phyloP scores from a whole-genome alignment of 768 basidiomycete species.

The Rhizopogon roseolus region DNA sequence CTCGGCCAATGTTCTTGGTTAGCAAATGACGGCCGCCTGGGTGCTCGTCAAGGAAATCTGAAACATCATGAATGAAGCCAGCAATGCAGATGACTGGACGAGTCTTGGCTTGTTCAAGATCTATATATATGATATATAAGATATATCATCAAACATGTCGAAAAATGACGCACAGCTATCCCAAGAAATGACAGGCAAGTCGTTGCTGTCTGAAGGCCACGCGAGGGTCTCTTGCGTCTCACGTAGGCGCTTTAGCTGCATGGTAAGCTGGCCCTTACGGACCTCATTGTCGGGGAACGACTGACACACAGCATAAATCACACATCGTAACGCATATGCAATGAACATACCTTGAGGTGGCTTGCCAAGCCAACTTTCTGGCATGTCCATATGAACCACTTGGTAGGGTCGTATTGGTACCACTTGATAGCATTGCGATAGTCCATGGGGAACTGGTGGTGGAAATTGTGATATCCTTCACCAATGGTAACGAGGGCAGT shows the following conservation, averaged over 20 bases:
- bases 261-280: slow-evolving; percentile 86
- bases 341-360: slow-evolving; percentile 45
- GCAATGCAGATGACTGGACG: slow-evolving; percentile 83
- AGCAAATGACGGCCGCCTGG: slow-evolving; percentile 87
- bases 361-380: slow-evolving; percentile 44
- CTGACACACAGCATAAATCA: slow-evolving; percentile 11
- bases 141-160: not conserved
- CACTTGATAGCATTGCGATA: slow-evolving; percentile 93
- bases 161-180: slow-evolving; percentile 61
- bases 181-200: slow-evolving; percentile 82
- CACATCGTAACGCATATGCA: not conserved
- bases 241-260: slow-evolving; percentile 87
- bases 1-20: slow-evolving; percentile 81
- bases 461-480: slow-evolving; percentile 98
- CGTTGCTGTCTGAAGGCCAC: slow-evolving; percentile 75
- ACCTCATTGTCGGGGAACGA: slow-evolving; percentile 68
- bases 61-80: slow-evolving; percentile 91
- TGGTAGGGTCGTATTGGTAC: slow-evolving; percentile 90
- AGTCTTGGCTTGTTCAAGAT: slow-evolving; percentile 73
- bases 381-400: slow-evolving; percentile 73
- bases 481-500: slow-evolving; percentile 90
- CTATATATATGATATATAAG: slow-evolving; percentile 30
- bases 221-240: slow-evolving; percentile 68
- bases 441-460: slow-evolving; percentile 96
- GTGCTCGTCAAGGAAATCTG: slow-evolving; percentile 83